Conservation (phyloP, 1,284 basidiomycete species). For the Boletus albobrunnescens region DNA sequence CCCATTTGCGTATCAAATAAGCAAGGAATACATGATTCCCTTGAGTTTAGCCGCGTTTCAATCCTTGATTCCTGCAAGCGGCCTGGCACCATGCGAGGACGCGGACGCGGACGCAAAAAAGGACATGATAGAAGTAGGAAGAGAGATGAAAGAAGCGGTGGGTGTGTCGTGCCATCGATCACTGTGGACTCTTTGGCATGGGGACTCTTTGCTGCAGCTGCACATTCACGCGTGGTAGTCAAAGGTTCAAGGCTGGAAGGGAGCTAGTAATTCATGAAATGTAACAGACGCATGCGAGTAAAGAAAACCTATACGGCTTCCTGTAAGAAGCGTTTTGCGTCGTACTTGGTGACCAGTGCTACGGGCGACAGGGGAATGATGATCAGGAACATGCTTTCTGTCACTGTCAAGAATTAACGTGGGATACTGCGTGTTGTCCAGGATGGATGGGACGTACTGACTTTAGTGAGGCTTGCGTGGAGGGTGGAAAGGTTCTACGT, state of each 20-base stretch:
- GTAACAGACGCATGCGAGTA: no score
- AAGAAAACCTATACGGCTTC: constrained; percentile 64
- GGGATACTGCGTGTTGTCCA: background rate
- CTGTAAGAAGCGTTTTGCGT: constrained; percentile 90
- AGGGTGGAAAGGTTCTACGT: constrained; percentile 72
- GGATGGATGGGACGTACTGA: constrained; percentile 48
- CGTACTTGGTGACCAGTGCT: constrained; percentile 95
- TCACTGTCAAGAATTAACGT: background rate
- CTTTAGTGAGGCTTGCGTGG: constrained; percentile 55
- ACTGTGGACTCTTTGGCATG: constrained; percentile 80
- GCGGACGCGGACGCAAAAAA: background rate
- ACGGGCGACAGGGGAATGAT: constrained; percentile 90
- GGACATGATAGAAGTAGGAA: constrained; percentile 3
- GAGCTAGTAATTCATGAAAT: background rate
- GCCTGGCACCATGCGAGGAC: constrained; percentile 28
- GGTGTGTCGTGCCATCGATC: constrained; percentile 72
- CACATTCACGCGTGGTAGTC: constrained; percentile 65
- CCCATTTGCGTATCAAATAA: no score
- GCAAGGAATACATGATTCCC: constrained; percentile 31
- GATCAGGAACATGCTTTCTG: constrained; percentile 79
- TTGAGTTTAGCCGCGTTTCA: constrained; percentile 97
- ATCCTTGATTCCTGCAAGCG: constrained; percentile 84
- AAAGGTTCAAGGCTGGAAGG: constrained; percentile 71
- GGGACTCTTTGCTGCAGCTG: constrained; percentile 66
- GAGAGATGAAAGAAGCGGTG: constrained; percentile 36